Evolutionary conservation across 1,284 basidiomycete genomes (phyloP).

Genomic region (Testicularia cyperi): DNA sequence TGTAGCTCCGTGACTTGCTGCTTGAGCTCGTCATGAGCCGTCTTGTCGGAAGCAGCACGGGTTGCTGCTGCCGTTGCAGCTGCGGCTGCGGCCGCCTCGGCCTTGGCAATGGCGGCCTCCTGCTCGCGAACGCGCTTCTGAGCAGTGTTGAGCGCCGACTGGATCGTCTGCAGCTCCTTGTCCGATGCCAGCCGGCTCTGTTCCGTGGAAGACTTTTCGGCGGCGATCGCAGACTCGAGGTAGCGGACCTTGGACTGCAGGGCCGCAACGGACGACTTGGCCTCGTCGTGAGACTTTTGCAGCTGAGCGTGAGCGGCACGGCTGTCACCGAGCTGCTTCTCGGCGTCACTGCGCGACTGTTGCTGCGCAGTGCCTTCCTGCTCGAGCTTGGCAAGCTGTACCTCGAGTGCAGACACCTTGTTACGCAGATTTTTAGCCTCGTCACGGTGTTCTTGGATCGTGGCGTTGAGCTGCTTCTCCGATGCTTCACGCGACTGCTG

Average conservation of each 20-base stretch:
- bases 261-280: slow-evolving; percentile 24
- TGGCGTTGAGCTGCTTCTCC: not conserved
- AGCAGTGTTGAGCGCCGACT: slow-evolving; percentile 35
- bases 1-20: slow-evolving; percentile 13
- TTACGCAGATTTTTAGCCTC: slow-evolving; percentile 1
- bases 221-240: slow-evolving; percentile 32
- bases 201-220: slow-evolving; percentile 34
- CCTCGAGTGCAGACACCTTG: slow-evolving; percentile 2
- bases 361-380: slow-evolving; percentile 2
- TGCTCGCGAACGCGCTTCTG: slow-evolving; percentile 37
- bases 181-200: slow-evolving; percentile 35
- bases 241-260: slow-evolving; percentile 39
- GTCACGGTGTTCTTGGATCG: slow-evolving; percentile 1
- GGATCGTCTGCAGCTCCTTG: slow-evolving; percentile 38
- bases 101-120: slow-evolving; percentile 23
- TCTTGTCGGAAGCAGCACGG: slow-evolving; percentile 19
- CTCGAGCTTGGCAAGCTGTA: slow-evolving; percentile 4
- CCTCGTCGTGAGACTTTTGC: slow-evolving; percentile 33
- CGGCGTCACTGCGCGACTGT: slow-evolving; percentile 10
- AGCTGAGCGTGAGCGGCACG: slow-evolving; percentile 12
- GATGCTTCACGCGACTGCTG: slow-evolving; percentile 2
- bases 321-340: slow-evolving; percentile 14
- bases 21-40: slow-evolving; percentile 6
- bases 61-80: slow-evolving; percentile 24
- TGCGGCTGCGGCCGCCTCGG: slow-evolving; percentile 30